Evolutionary conservation across 2,329 filamentous ascomycete species (phyloP).

Genomic region (Fusarium begoniae): DNA sequence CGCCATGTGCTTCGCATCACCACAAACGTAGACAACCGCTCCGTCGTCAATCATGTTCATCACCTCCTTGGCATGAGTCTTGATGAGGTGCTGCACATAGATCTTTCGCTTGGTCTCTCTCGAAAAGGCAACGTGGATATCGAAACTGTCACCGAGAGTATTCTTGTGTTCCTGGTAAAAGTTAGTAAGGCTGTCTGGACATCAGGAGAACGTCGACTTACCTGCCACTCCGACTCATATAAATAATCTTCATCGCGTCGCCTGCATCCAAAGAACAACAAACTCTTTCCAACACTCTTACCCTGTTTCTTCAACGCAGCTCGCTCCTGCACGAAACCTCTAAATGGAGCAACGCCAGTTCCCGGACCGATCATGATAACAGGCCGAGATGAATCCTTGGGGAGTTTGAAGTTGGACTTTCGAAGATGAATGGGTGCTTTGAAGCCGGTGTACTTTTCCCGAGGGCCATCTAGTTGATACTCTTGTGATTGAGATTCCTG

Average conservation of each 20-base stretch:
- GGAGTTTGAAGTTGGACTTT: slow-evolving; percentile 8
- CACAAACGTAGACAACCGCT: neutral
- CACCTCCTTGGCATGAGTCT: neutral
- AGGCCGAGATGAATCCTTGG: neutral
- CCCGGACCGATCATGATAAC: slow-evolving; percentile 16
- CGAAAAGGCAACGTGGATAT: neutral
- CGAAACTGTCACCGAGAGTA: fast-evolving
- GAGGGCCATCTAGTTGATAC: neutral
- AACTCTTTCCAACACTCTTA: neutral
- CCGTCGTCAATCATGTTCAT: neutral
- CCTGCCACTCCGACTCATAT: neutral
- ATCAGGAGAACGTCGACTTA: fast-evolving
- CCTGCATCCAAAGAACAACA: slow-evolving; percentile 6
- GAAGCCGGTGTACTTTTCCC: neutral
- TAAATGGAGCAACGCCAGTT: slow-evolving; percentile 13
- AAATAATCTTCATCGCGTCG: neutral
- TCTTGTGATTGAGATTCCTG: neutral
- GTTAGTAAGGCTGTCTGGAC: too few species aligned
- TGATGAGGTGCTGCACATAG: neutral
- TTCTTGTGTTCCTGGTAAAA: neutral
- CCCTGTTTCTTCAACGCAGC: neutral
- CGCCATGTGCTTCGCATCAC: neutral
- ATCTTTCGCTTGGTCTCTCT: neutral
- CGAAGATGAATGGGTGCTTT: neutral
- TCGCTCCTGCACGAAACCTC: slow-evolving; percentile 4